Base-by-base conservation (phyloP, 2,329 filamentous ascomycete species). In the Rosellinia necatrix region DNA sequence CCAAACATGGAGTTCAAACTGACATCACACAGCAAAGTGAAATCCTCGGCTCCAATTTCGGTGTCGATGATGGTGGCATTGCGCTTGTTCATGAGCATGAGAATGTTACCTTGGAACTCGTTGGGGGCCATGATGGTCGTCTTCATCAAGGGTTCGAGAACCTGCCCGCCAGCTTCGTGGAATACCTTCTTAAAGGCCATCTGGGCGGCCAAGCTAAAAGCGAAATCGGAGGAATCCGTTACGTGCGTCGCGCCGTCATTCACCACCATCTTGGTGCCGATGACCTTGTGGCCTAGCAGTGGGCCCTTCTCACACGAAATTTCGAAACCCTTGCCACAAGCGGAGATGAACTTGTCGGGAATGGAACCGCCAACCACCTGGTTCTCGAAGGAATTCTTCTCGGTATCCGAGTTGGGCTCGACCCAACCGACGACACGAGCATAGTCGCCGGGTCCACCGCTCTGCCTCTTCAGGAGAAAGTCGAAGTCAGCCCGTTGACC, bases 101-200 rank as follows among this genome's bases (percentile, higher is more conserved):
- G 90, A 63, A 99, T 89, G 72, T 91, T 92, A 71, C 94, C 94
- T 77, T 99, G 94, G 81, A 97, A 99, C 80, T 99, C 94, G 69
- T 90, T 91, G 42, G 94, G 94, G 1, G 94, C 92, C 27, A 92
- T 96, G 68, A 99, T 92, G 59, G 92, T 92, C 0, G 92, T 97
- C 83, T 97, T 97, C 94, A 99, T 99, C 51, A 99, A 78, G 4
- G 94, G 94, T 76, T 99, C 94, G 30, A 99, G 85, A 8, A 99
- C 87, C 67, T 91, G 84, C 2, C 93, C 92, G 49, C 86, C 84
- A 29, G 88, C 91, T 10, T 90, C 85, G 58, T 82, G 80, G 78
- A 99, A 97, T 15, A 91, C 89, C 77, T 97, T 96, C 66, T 90
- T 87, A 87, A 99, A 99, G 22, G 94, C 94, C 79, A 96, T 90